Conservation (phyloP, 1,139 yeast genomes). For the Blastobotrys elegans region DNA sequence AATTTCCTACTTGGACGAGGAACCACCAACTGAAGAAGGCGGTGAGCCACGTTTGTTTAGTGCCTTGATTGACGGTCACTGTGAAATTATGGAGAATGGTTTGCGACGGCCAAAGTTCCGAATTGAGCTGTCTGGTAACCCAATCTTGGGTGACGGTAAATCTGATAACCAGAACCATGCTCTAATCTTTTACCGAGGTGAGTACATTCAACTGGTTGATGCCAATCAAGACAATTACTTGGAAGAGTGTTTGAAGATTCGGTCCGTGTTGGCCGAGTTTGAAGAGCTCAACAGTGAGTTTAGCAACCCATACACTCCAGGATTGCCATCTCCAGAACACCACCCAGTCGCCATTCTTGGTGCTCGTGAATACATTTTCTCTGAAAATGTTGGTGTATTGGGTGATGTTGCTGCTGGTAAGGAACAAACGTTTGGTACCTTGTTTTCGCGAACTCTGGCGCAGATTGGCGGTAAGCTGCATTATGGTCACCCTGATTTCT, state of each 20-base stretch:
- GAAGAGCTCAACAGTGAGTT: slow-evolving; percentile 77
- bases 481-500: slow-evolving; percentile 99
- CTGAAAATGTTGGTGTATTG: slow-evolving; percentile 96
- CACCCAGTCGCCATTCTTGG: slow-evolving; percentile 95
- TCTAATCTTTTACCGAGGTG: slow-evolving; percentile 96
- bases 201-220: slow-evolving; percentile 94
- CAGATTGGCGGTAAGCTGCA: slow-evolving; percentile 99
- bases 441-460: slow-evolving; percentile 95
- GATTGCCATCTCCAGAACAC: slow-evolving; percentile 30
- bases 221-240: slow-evolving; percentile 98
- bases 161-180: slow-evolving; percentile 99
- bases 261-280: slow-evolving; percentile 95
- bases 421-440: slow-evolving; percentile 98
- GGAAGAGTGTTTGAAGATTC: slow-evolving; percentile 96
- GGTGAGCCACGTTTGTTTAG: slow-evolving; percentile 97
- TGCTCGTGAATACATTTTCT: slow-evolving; percentile 98
- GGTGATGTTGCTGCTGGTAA: slow-evolving; percentile 99
- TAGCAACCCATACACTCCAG: slow-evolving; percentile 43
- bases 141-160: slow-evolving; percentile 99
- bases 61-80: slow-evolving; percentile 96
- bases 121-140: slow-evolving; percentile 96
- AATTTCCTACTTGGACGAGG: slow-evolving; percentile 97
- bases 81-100: slow-evolving; percentile 96
- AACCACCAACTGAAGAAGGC: slow-evolving; percentile 78
- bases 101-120: slow-evolving; percentile 98